Evolutionary conservation across 2,329 filamentous ascomycete species (phyloP), one percentile per base, ranked within the genome.

Genomic region (Colletotrichum magnum): DNA sequence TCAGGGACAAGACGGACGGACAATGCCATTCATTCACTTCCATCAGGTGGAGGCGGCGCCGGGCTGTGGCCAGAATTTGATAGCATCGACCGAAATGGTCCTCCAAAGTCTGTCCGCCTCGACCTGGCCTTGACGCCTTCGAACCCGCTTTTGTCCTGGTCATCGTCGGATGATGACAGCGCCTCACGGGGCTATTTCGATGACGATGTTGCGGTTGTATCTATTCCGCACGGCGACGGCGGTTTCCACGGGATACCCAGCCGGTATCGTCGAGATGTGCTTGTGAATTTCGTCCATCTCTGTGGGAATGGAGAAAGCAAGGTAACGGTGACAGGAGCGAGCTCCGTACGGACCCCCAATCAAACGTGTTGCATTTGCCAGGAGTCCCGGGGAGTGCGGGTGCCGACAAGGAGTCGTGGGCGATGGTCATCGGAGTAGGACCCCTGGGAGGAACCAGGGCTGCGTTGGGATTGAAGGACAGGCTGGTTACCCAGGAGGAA

Each of bases 401-500:
- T 28, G 54, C 28, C 51, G 54, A 58, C 60, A 51, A 61, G 48
- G 60, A 41, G 36, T 58, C 58, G 43, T n/a, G 43, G 57, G 32
- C 47, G 58, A 64, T 32, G 45, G 60, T 32, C 26, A 41, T 58
- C 28, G 65, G 32, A 45, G 65, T 18, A 32, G 48, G 59, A 64
- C 65, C 32, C 65, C 65, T 41, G 32, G 54, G 43, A 57, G 18
- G 18, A 43, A 48, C 60, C 65, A 64, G 60, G 60, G 60, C 60
- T 68, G 28, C 52, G 18, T 58, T 64, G 41, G 36, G 32, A n/a
- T 64, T 32, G 28, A 45, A 53, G 52, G 43, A 61, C 43, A 66
- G 32, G 28, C 58, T 45, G 45, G 18, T 28, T 24, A 45, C 39
- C 57, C 52, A 43, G 32, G 24, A 43, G 32, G 32, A 47, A 13